Evolutionary conservation across 78 protist species (phyloP).

Genomic region (Planoprotostelium fungivorum): DNA sequence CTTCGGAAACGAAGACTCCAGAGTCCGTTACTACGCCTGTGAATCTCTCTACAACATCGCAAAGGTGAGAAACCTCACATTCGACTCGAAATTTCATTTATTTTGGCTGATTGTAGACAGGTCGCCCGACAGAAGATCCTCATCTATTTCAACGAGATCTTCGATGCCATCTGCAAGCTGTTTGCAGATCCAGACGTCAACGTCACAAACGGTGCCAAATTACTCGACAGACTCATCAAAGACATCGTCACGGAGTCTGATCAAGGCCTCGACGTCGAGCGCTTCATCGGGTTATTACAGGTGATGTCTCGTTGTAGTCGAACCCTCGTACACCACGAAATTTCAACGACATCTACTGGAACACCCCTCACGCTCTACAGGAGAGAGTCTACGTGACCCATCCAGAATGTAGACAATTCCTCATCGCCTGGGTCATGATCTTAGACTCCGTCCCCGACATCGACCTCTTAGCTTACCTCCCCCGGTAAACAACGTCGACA

Average conservation of each 20-base stretch:
- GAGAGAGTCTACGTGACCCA: slow-evolving; percentile 49
- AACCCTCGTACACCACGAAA: too few relatives aligned
- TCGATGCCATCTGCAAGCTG: slow-evolving; percentile 86
- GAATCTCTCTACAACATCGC: slow-evolving; percentile 94
- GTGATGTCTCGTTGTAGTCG: not conserved
- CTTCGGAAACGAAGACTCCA: slow-evolving; percentile 50
- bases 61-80: slow-evolving; percentile 40
- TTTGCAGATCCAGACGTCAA: slow-evolving; percentile 83
- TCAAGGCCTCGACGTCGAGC: slow-evolving; percentile 36
- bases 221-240: slow-evolving; percentile 85
- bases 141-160: slow-evolving; percentile 79
- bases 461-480: slow-evolving; percentile 74
- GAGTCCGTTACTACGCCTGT: slow-evolving; percentile 93
- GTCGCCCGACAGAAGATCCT: slow-evolving; percentile 70
- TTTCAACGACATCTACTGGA: not conserved
- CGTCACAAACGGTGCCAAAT: slow-evolving; percentile 83
- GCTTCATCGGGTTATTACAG: slow-evolving; percentile 69
- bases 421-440: slow-evolving; percentile 80
- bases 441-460: slow-evolving; percentile 80
- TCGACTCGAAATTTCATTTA: not conserved
- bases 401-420: slow-evolving; percentile 65
- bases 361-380: slow-evolving; percentile 32
- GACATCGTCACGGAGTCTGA: slow-evolving; percentile 86
- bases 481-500: slow-evolving; percentile 1
- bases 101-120: not conserved